Evolutionary conservation across 176 grass and related monocot genomes (phyloP).

Genomic region (Zea luxurians): DNA sequence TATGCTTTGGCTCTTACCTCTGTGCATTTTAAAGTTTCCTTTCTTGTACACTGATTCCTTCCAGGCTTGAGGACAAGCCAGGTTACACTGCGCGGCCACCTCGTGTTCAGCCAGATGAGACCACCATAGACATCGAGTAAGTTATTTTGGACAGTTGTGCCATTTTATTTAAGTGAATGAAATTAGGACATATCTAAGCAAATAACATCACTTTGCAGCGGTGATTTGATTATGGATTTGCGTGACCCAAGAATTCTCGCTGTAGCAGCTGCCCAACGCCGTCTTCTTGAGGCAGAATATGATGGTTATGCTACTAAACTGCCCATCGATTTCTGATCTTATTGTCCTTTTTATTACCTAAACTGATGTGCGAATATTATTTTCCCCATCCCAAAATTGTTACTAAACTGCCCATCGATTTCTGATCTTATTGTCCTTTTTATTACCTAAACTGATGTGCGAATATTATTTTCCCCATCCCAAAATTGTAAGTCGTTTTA

Average conservation of each 20-base stretch:
- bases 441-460: background rate
- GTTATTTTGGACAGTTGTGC: conserved; percentile 32
- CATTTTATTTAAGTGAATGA: background rate
- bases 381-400: background rate
- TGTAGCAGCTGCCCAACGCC: conserved; percentile 72
- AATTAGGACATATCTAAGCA: conserved; percentile 23
- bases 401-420: background rate
- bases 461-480: background rate
- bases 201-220: conserved; percentile 48
- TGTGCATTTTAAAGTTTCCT: background rate
- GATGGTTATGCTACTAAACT: conserved; percentile 77
- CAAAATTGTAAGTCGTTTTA: background rate
- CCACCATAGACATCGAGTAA: conserved; percentile 81
- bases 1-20: background rate
- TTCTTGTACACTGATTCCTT: conserved; percentile 29
- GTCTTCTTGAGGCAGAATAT: conserved; percentile 90
- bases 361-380: background rate
- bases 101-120: conserved; percentile 67
- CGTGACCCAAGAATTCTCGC: conserved; percentile 85
- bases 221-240: conserved; percentile 79
- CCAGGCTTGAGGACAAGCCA: conserved; percentile 59
- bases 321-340: background rate
- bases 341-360: background rate
- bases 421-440: conserved; percentile 1
- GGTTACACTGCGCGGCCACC: conserved; percentile 78